Base-by-base conservation (phyloP, 371 early-diverging fungal species). In the Basidiobolus meristosporus region DNA sequence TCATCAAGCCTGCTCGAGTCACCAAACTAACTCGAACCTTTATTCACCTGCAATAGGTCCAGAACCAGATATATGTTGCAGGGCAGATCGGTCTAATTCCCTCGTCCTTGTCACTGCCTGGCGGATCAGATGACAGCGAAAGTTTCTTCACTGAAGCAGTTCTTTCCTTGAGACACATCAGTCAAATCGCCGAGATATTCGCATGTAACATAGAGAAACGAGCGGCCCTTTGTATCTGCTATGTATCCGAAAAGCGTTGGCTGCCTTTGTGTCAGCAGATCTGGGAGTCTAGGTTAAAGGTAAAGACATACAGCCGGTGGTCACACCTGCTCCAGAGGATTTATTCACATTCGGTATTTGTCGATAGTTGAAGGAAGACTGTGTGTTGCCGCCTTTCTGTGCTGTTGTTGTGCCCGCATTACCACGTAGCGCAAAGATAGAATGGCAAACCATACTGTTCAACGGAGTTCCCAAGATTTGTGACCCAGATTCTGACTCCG, bases 51-150 rank as follows among this genome's bases (percentile, higher is more conserved):
- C 16, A 9, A 35, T 45, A 70, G 69, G 54, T 62, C 22, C 48
- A 50, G n/a, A 65, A 64, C 18, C 72, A 72, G 43, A 49, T 60
- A 10, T 75, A 53, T 48, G 56, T 79, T 40, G 78, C 83, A 3
- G 83, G 83, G 6, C 78, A 78, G 50, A 83, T 83, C 38, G 82
- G 80, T 2, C 63, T 83, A 39, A 54, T 76, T 18, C 83, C 83
- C 6, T 46, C 59, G 12, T 62, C 62, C 0, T 57, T 81, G 54
- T 41, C 56, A 36, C 51, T 77, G 12, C 77, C 75, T 0, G 50
- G 43, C 21, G 50, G 54, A 5, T 36, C 54, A 0, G n/a, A n/a
- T n/a, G 22, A 34, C 1, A 9, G 11, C 30, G 49, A 10, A 20
- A 47, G 53, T 0, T 40, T 55, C 26, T 44, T 44, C 15, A 43